A percentile compares a stretch with the other conserved stretches of the same genome.
These are phyloP conservation scores for Boletus sp. DNA, from an alignment of 1,284 basidiomycete species.

Conservation along the genomic window DNA sequence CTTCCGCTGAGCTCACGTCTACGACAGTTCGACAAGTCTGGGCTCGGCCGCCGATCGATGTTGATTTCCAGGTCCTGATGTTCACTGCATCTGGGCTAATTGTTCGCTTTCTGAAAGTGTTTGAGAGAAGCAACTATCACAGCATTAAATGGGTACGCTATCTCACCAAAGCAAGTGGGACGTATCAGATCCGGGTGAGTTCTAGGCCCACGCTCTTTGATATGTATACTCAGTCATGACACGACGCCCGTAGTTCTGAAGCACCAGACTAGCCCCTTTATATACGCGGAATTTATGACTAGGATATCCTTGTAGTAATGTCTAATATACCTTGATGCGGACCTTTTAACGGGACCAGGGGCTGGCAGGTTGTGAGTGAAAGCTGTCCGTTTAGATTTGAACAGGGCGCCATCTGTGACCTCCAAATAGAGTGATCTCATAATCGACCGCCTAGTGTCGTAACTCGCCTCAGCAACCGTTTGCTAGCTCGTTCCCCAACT, in stretches of 20 bases:
- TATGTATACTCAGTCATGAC: neutral
- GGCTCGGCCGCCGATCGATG: constrained; percentile 95
- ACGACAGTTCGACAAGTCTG: constrained; percentile 92
- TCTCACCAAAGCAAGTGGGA: constrained; percentile 82
- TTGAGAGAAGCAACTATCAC: constrained; percentile 92
- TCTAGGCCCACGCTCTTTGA: neutral
- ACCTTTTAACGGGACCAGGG: constrained; percentile 11
- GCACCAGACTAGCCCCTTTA: constrained; percentile 8
- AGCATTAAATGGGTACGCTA: constrained; percentile 92
- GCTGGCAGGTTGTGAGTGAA: neutral
- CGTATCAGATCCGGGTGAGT: constrained; percentile 82
- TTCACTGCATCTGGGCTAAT: constrained; percentile 94
- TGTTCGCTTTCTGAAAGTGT: constrained; percentile 96
- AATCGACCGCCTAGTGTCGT: constrained; percentile 15
- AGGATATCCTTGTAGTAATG: constrained; percentile 25
- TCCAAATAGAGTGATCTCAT: constrained; percentile 27
- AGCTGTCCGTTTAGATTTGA: neutral
- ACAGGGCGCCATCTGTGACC: constrained; percentile 12
- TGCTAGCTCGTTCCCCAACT: constrained; percentile 11
- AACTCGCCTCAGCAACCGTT: constrained; percentile 19
- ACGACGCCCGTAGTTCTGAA: constrained; percentile 24
- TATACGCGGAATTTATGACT: constrained; percentile 27
- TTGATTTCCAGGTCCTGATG: constrained; percentile 99
- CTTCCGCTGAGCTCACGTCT: constrained; percentile 77
- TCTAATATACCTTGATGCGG: constrained; percentile 26